Conservation (phyloP, 768 basidiomycete species). For the Kwoniella mangroviensis region DNA sequence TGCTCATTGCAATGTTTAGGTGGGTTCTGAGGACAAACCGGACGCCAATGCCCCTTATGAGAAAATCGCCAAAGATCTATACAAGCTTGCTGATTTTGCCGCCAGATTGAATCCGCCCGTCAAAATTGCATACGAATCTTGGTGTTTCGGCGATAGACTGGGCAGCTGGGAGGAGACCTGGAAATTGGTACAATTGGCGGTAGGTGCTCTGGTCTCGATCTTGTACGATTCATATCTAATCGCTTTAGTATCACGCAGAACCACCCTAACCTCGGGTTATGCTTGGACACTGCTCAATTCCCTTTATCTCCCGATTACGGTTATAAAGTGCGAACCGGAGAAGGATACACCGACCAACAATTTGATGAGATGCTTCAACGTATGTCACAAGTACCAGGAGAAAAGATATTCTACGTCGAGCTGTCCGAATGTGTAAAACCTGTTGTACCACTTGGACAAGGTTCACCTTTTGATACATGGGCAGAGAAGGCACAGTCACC, state of each 20-base stretch:
- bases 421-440: constrained; percentile 37
- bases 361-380: constrained; percentile 28
- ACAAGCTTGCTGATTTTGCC: constrained; percentile 37
- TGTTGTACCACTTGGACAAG: constrained; percentile 18
- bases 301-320: constrained; percentile 43
- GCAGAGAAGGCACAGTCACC: background rate
- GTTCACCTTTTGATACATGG: constrained; percentile 22
- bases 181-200: constrained; percentile 34
- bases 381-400: constrained; percentile 17
- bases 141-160: constrained; percentile 43
- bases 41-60: constrained; percentile 22
- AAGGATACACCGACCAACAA: constrained; percentile 34
- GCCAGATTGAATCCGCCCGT: constrained; percentile 30
- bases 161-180: constrained; percentile 36
- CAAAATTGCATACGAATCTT: constrained; percentile 39
- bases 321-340: constrained; percentile 33
- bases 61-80: constrained; percentile 33
- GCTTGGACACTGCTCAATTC: constrained; percentile 44
- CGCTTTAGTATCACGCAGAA: constrained; percentile 5
- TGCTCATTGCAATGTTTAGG: background rate
- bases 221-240: too few species aligned
- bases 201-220: background rate
- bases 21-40: constrained; percentile 30
- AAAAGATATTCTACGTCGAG: constrained; percentile 49
- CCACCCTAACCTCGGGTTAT: constrained; percentile 43